Base-by-base conservation (phyloP, 164 flowering plant genomes). In the Sedum album region DNA sequence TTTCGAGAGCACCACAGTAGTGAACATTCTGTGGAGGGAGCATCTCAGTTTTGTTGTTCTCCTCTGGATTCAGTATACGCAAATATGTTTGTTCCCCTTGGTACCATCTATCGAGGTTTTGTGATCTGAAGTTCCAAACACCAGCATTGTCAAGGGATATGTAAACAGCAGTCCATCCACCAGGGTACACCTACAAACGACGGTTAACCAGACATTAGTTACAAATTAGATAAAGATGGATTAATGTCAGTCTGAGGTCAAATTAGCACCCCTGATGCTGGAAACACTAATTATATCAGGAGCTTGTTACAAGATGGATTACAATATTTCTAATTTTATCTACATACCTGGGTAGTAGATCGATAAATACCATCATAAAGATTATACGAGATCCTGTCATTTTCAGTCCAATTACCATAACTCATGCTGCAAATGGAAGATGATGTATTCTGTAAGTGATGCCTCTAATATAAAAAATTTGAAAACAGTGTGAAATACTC, bases 311-410 rank as follows among this genome's bases (percentile, higher is more conserved):
- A 38, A 38, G 41, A 38, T 21, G 21, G 26, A 5, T 11, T 53
- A 38, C n/a, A n/a, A n/a, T n/a, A n/a, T n/a, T n/a, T n/a, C n/a
- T n/a, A 55, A 55, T 26, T 26, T 28, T 6, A 57, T 28, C 33
- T 30, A 61, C 74, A 48, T 76, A 93, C 98, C 98, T 93, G 97
- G 1, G 67, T 71, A 18, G 97, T 89, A 73, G 82, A 69, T 71
- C 97, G 89, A 71, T 85, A 76, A 73, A 93, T 80, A 23, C 91
- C 98, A 85, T 93, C 96, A 88, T 86, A 90, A 53, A 79, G 86
- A 68, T 93, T 93, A 60, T 93, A 93, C 13, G 79, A 72, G n/a
- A 80, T 78, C 71, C 91, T 81, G 62, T 77, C 83, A 60, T 82
- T 77, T 53, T 91, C 84, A 14, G 96, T 81, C 98, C 98, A 93